A percentile compares a stretch with the other conserved stretches of the same genome.
Evolutionary conservation across 768 basidiomycete genomes (phyloP).

Genomic region (Naganishia friedmannii): DNA sequence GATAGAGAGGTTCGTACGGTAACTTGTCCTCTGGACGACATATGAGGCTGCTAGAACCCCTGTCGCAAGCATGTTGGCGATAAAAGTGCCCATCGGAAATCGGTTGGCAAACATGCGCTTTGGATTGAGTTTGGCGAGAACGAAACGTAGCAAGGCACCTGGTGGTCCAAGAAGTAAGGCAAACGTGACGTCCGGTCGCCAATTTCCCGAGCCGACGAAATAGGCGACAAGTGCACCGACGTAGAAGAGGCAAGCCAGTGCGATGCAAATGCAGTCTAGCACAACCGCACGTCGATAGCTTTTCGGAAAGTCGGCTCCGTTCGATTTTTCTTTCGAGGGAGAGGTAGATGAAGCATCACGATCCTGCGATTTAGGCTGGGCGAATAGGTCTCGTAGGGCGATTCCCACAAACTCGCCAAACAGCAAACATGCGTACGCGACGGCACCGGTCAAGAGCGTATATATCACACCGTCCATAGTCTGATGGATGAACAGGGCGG

Average conservation of each 20-base stretch:
- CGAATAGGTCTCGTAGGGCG: constrained; percentile 33
- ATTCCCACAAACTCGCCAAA: constrained; percentile 69
- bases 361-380: background rate
- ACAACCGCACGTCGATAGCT: constrained; percentile 25
- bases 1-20: constrained; percentile 22
- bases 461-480: constrained; percentile 82
- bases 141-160: constrained; percentile 78
- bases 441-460: constrained; percentile 70
- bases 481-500: constrained; percentile 53
- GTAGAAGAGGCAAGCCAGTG: constrained; percentile 65
- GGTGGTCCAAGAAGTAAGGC: constrained; percentile 86
- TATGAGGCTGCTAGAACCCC: constrained; percentile 72
- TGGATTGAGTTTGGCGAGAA: constrained; percentile 70
- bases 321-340: constrained; percentile 6
- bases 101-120: constrained; percentile 52
- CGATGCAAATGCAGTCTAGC: constrained; percentile 59
- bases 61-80: constrained; percentile 63
- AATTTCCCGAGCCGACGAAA: constrained; percentile 66
- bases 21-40: constrained; percentile 61
- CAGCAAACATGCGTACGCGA: constrained; percentile 71
- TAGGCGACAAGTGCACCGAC: constrained; percentile 73
- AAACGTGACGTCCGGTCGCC: constrained; percentile 76
- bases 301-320: background rate
- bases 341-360: constrained; percentile 34
- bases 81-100: constrained; percentile 50